Percentiles rank a stretch among this genome's conserved stretches.
Evolutionary conservation across 2,329 filamentous ascomycete species (phyloP).

Genomic region (Botrytis elliptica): DNA sequence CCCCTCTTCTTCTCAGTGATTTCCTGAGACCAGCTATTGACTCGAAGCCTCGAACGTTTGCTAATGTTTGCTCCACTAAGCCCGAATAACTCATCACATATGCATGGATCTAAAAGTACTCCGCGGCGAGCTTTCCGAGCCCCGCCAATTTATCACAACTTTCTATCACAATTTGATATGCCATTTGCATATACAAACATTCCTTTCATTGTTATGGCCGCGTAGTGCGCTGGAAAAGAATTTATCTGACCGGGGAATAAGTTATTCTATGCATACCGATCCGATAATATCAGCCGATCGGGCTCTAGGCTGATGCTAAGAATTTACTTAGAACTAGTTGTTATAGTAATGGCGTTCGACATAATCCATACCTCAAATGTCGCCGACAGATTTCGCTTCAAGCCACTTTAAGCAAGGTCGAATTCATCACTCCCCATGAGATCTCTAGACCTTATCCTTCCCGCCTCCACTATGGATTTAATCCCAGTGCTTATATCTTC

Average conservation of each 20-base stretch:
- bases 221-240: not conserved
- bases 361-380: not conserved
- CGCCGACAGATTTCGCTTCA: constrained; percentile 2
- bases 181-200: not conserved
- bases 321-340: not conserved
- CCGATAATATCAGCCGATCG: constrained; percentile 9
- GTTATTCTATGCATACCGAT: constrained; percentile 3
- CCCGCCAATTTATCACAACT: constrained; percentile 6
- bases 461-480: constrained; percentile 21
- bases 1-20: not conserved
- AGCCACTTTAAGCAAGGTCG: constrained; percentile 7
- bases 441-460: constrained; percentile 25
- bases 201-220: not conserved
- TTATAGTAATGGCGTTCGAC: not conserved
- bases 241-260: not conserved
- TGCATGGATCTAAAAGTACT: constrained; percentile 4
- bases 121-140: constrained; percentile 6
- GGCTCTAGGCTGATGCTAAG: constrained; percentile 4
- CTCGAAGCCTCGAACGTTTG: constrained; percentile 9
- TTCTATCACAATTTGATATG: constrained; percentile 15
- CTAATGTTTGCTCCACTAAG: constrained; percentile 9
- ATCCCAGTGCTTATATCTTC: constrained; percentile 10
- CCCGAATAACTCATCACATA: not conserved
- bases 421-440: not conserved
- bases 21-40: constrained; percentile 1